Conservation (phyloP, 805 yeast genomes). For the Brettanomyces anomalus region DNA sequence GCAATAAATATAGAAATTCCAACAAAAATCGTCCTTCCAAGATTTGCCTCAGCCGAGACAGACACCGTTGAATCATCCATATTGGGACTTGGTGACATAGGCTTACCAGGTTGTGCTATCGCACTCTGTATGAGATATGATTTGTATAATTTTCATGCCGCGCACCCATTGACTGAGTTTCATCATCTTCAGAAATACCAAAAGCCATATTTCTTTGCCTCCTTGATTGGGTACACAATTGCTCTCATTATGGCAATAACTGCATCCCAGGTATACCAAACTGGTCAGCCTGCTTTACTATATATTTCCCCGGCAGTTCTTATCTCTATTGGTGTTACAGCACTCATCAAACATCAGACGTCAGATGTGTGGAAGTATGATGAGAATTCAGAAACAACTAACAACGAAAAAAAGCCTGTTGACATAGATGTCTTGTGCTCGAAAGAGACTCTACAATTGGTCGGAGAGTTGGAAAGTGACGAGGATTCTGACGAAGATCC, state of each 20-base stretch:
- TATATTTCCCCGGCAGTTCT: constrained; percentile 47
- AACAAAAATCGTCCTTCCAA: constrained; percentile 38
- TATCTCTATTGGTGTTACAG: constrained; percentile 25
- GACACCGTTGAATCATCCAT: constrained; percentile 24
- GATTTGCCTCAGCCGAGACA: constrained; percentile 13
- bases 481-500: constrained; percentile 17
- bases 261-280: constrained; percentile 28
- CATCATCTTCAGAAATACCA: constrained; percentile 31
- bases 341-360: constrained; percentile 34
- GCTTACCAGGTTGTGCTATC: constrained; percentile 48
- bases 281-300: constrained; percentile 61
- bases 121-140: constrained; percentile 50
- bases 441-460: constrained; percentile 16
- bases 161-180: constrained; percentile 25
- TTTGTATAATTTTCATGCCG: constrained; percentile 30
- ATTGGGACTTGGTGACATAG: constrained; percentile 61
- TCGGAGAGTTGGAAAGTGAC: constrained; percentile 16
- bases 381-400: constrained; percentile 16
- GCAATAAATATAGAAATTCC: constrained; percentile 52
- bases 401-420: constrained; percentile 6
- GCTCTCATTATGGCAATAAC: constrained; percentile 36
- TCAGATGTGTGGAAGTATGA: constrained; percentile 30
- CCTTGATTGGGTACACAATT: constrained; percentile 38
- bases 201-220: constrained; percentile 37
- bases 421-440: constrained; percentile 15